Evolutionary conservation across 164 flowering plant species (phyloP).

Genomic region (Vitis vinifera): ASM3070453v1 NC_081822.1:1041501-1042000

Average conservation of each 20-base stretch:
- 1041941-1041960: too few species aligned
- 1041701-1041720: conserved; percentile 22
- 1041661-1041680: conserved; percentile 35
- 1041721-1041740: conserved; percentile 49
- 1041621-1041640: neutral
- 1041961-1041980: too few species aligned
- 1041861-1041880: too few species aligned
- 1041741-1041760: conserved; percentile 45
- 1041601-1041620: too few species aligned
- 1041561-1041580: conserved; percentile 34
- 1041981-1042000: too few species aligned
- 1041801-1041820: too few species aligned
- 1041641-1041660: neutral
- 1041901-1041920: too few species aligned
- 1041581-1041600: neutral
- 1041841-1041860: too few species aligned
- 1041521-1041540: conserved; percentile 22
- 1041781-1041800: neutral
- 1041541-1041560: conserved; percentile 24
- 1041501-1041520: too few species aligned
- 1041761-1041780: conserved; percentile 31
- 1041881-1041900: too few species aligned
- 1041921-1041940: too few species aligned
- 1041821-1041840: too few species aligned
- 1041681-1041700: conserved; percentile 39